These are phyloP conservation scores for Sporothrix euskadiensis DNA, from an alignment of 2,329 filamentous ascomycete species.

Conservation along the genomic window DNA sequence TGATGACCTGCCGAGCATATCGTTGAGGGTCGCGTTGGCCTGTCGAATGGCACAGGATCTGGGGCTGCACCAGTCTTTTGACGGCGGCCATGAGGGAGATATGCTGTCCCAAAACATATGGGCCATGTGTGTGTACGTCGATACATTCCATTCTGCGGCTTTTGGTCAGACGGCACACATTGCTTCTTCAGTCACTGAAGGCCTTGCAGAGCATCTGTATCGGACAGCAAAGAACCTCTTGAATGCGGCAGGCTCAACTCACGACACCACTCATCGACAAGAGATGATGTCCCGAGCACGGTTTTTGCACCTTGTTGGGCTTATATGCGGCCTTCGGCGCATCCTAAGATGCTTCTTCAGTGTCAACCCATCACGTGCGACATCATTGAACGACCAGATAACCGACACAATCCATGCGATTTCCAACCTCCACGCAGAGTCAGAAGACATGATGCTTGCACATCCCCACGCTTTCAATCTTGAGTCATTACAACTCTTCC, in stretches of 20 bases:
- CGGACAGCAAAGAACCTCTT: neutral
- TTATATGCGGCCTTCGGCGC: neutral
- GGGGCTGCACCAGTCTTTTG: neutral
- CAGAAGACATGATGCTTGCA: neutral
- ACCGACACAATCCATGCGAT: neutral
- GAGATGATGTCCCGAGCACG: neutral
- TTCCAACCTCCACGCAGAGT: neutral
- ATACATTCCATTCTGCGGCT: neutral
- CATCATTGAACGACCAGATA: neutral
- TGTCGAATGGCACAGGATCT: neutral
- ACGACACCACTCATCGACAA: neutral
- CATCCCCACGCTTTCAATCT: neutral
- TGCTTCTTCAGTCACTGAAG: neutral
- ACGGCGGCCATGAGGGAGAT: neutral
- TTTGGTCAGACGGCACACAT: constrained; percentile 3
- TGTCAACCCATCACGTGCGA: neutral
- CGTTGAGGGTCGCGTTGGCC: neutral
- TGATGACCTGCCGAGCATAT: constrained; percentile 1
- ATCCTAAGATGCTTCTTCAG: neutral
- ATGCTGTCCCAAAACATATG: neutral
- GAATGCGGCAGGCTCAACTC: neutral
- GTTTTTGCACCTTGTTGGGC: neutral
- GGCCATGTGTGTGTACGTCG: neutral
- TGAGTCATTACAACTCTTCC: neutral
- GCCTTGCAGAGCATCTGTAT: neutral